Base-by-base conservation (phyloP, 768 basidiomycete genomes). In the Neoboletus magnificus region DNA sequence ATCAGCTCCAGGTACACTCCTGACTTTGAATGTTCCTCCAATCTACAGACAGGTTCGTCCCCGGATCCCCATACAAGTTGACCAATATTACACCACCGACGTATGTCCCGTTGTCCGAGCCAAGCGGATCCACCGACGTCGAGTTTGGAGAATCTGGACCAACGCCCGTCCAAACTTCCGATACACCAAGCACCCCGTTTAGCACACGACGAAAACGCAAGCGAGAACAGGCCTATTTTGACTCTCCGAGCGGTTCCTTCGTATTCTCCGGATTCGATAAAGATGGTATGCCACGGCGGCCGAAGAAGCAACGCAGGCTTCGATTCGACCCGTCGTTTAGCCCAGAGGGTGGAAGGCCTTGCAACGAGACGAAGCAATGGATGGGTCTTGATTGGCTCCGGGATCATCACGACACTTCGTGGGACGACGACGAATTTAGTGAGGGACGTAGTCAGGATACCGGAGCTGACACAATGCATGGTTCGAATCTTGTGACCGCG, bases 261-360 rank as follows among this genome's bases (percentile, higher is more conserved):
- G 49, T 70, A 27, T 66, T 60, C 52, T 63, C 68, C 25, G 69
- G 56, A 29, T 69, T 69, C 55, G 68, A 68, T 44, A 69, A 69
- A 36, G 60, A 67, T 16, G 69, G 71, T 4, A 35, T 71, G 23
- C 71, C 71, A 33, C 62, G 60, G 20, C 67, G 69, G 15, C 69
- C 69, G 15, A 66, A 44, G 53, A 71, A 71, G 45, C 62, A 42
- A 35, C 65, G 61, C 22, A 71, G 55, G 47, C 63, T 72, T 39
- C 63, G 66, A 13, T 69, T 63, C 32, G 53, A 62, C 32, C 66
- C 58, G 4, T 67, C 65, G 5, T 60, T 65, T 29, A 64, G 64
- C 30, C 67, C 68, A 6, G 42, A 42, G 2, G 20, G 52, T 2
- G 52, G 49, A 49, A 46, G n/a, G 49, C 32, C 46, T 27, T 25